These are phyloP conservation scores for Podospora pseudocomata DNA, from an alignment of 495 filamentous ascomycete genomes.

Conservation along the genomic window DNA sequence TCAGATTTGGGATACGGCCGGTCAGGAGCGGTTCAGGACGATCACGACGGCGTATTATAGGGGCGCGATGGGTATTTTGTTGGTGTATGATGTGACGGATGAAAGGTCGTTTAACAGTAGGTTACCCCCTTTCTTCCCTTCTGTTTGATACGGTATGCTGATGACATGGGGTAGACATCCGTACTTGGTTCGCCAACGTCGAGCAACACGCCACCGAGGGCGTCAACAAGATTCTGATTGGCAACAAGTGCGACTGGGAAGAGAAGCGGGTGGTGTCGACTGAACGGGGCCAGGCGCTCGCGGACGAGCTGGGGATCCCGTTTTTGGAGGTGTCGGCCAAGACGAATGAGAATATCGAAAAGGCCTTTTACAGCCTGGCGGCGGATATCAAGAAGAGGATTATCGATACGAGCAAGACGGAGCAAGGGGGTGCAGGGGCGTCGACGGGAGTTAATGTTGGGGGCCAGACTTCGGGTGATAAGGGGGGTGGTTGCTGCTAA, in stretches of 20 bases:
- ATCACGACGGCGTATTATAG: conserved; percentile 99
- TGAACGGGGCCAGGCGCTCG: conserved; percentile 87
- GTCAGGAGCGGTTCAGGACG: conserved; percentile 95
- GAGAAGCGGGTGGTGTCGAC: conserved; percentile 93
- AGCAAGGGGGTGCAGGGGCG: conserved; percentile 51
- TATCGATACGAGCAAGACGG: conserved; percentile 78
- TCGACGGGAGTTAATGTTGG: conserved; percentile 66
- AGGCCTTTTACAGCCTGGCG: conserved; percentile 94
- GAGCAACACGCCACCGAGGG: conserved; percentile 99
- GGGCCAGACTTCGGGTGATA: conserved; percentile 53
- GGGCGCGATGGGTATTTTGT: conserved; percentile 95
- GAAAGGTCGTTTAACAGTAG: conserved; percentile 95
- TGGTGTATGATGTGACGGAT: conserved; percentile 98
- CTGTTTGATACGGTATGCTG: no score
- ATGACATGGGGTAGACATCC: conserved; percentile 67
- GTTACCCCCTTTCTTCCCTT: conserved; percentile 28
- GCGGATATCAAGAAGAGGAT: conserved; percentile 96
- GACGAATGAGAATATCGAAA: conserved; percentile 98
- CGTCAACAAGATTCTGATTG: conserved; percentile 99
- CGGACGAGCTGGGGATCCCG: conserved; percentile 93
- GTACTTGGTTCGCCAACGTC: conserved; percentile 98
- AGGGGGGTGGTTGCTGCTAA: conserved; percentile 87
- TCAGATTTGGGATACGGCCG: conserved; percentile 99
- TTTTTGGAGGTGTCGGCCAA: conserved; percentile 98
- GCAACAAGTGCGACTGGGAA: conserved; percentile 99